Evolutionary conservation across 2,329 filamentous ascomycete species (phyloP).

Genomic region (Stromatinia cepivora): DNA sequence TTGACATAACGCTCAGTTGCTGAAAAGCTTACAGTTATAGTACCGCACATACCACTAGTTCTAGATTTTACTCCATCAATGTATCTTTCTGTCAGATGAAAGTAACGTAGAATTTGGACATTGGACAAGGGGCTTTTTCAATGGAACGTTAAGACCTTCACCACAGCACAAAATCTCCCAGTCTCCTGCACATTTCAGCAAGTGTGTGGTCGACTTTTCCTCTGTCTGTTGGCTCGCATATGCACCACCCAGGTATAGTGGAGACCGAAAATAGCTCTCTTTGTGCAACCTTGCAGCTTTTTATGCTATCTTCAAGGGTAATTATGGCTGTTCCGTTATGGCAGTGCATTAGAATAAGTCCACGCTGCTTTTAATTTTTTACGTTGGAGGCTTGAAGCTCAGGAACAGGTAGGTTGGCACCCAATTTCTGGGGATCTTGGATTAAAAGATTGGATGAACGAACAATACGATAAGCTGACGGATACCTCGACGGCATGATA

Average conservation of each 20-base stretch:
- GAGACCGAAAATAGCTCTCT: conserved; percentile 21
- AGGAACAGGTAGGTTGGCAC: conserved; percentile 17
- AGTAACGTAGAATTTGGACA: background rate
- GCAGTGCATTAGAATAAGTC: conserved; percentile 18
- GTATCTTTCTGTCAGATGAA: conserved; percentile 5
- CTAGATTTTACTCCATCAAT: background rate
- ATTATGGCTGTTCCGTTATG: conserved; percentile 6
- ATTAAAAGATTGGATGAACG: conserved; percentile 15
- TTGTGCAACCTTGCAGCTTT: conserved; percentile 19
- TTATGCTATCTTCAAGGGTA: conserved; percentile 14
- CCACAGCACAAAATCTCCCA: conserved; percentile 12
- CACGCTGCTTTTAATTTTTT: conserved; percentile 16
- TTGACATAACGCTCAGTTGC: conserved; percentile 11
- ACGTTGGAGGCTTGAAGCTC: background rate
- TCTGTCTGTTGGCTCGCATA: conserved; percentile 24
- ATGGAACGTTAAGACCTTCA: conserved; percentile 3
- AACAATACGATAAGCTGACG: conserved; percentile 9
- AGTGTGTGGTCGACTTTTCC: conserved; percentile 14
- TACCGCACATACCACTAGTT: conserved; percentile 9
- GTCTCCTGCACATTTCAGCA: conserved; percentile 22
- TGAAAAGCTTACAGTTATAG: conserved; percentile 2
- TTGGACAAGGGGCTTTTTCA: background rate
- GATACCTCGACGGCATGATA: conserved; percentile 8
- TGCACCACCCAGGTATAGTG: conserved; percentile 14
- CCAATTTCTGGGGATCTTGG: conserved; percentile 15